Conservation (phyloP, 2,329 filamentous ascomycete genomes). For the Calonectria pteridis region DNA sequence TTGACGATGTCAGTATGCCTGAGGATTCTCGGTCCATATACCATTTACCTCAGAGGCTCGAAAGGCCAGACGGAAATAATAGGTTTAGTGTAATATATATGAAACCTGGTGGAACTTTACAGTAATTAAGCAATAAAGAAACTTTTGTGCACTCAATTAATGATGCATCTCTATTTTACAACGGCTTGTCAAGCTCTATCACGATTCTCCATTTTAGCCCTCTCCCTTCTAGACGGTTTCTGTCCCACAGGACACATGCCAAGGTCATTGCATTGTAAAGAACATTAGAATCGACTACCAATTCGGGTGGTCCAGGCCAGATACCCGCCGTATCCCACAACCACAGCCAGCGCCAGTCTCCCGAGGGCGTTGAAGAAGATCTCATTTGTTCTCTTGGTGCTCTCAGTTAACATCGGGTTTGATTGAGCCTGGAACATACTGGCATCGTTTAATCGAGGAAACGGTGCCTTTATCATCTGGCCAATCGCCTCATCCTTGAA, state of each 20-base stretch:
- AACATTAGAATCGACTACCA: conserved; percentile 31
- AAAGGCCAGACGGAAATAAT: too few relatives aligned
- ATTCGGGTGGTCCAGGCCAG: conserved; percentile 46
- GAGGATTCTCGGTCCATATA: too few relatives aligned
- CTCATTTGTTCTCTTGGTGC: conserved; percentile 38
- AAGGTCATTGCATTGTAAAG: background rate
- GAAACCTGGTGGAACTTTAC: background rate
- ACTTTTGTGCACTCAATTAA: background rate
- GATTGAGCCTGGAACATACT: conserved; percentile 37
- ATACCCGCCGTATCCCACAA: conserved; percentile 48
- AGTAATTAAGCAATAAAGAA: background rate
- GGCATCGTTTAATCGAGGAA: conserved; percentile 50
- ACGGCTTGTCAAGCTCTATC: conserved; percentile 11
- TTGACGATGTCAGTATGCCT: too few relatives aligned
- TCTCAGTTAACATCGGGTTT: conserved; percentile 20
- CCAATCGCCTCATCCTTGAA: conserved; percentile 47
- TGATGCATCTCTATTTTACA: background rate
- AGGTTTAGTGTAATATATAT: too few relatives aligned
- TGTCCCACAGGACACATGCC: background rate
- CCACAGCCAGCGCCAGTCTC: conserved; percentile 38
- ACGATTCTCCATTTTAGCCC: background rate
- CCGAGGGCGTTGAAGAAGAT: conserved; percentile 42
- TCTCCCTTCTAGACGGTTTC: conserved; percentile 1
- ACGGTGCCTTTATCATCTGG: conserved; percentile 48
- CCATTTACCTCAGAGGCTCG: too few relatives aligned